These are phyloP conservation scores for Ganoderma meredithae DNA, from an alignment of 1,284 basidiomycete genomes.

Conservation along the genomic window DNA sequence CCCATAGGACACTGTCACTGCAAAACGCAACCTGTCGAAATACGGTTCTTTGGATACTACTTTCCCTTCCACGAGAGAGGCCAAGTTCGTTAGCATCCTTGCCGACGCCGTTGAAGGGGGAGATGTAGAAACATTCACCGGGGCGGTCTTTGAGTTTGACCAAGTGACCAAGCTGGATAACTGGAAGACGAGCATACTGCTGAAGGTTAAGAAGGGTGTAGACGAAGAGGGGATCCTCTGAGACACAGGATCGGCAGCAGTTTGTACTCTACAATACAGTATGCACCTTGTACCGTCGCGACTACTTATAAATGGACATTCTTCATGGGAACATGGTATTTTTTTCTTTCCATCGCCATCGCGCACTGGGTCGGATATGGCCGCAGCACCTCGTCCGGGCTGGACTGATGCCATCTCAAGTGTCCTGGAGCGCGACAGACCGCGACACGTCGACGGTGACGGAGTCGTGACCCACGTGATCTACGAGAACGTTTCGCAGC, in stretches of 20 bases:
- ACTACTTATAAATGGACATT: constrained; percentile 7
- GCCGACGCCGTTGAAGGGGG: constrained; percentile 83
- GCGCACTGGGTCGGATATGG: neutral
- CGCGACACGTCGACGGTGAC: constrained; percentile 15
- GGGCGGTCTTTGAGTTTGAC: constrained; percentile 85
- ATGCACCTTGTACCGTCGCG: constrained; percentile 12
- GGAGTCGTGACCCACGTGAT: constrained; percentile 19
- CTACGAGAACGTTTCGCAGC: constrained; percentile 9
- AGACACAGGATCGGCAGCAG: neutral
- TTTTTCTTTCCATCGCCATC: neutral
- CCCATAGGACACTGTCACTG: constrained; percentile 85
- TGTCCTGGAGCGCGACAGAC: constrained; percentile 4
- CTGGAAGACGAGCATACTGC: constrained; percentile 91
- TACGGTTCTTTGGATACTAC: constrained; percentile 83
- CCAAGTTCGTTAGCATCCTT: constrained; percentile 83
- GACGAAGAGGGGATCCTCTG: constrained; percentile 57
- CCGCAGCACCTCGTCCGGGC: constrained; percentile 5
- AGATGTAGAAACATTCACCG: constrained; percentile 82
- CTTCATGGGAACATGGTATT: neutral
- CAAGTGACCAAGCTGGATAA: constrained; percentile 90
- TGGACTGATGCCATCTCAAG: constrained; percentile 3
- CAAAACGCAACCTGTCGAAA: constrained; percentile 77
- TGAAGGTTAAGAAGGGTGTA: constrained; percentile 88
- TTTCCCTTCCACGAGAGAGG: constrained; percentile 88
- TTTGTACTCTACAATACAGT: constrained; percentile 17